A percentile compares a stretch with the other conserved stretches of the same genome.
These are phyloP conservation scores for Lactarius tabidus DNA, from an alignment of 768 basidiomycete species.

Conservation along the genomic window DNA sequence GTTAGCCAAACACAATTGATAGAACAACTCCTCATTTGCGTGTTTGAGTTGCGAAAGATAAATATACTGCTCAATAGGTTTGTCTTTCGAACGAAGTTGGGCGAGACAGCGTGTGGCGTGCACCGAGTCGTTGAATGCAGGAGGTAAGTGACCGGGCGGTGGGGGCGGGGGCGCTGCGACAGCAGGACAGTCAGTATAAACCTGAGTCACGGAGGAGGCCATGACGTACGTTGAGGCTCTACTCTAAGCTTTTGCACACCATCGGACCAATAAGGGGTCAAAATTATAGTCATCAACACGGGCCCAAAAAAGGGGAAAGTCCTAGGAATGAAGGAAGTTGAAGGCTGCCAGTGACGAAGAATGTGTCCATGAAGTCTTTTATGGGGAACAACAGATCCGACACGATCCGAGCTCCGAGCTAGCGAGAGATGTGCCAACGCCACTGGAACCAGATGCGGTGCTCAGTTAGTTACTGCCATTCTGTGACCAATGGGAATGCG, in stretches of 20 bases:
- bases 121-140: constrained; percentile 46
- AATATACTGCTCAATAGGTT: constrained; percentile 78
- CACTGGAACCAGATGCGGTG: neutral
- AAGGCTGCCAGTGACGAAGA: neutral
- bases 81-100: constrained; percentile 75
- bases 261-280: constrained; percentile 69
- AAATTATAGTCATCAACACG: constrained; percentile 36
- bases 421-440: neutral
- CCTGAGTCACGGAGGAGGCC: neutral
- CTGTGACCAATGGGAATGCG: neutral
- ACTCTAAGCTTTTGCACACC: constrained; percentile 69
- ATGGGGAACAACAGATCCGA: neutral
- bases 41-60: constrained; percentile 74
- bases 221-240: constrained; percentile 48
- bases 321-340: neutral
- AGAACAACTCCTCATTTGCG: constrained; percentile 72
- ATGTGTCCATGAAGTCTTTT: constrained; percentile 1
- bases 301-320: neutral
- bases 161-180: constrained; percentile 27
- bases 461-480: constrained; percentile 4
- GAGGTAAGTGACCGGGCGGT: constrained; percentile 60
- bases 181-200: neutral
- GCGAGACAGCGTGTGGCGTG: constrained; percentile 57
- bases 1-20: constrained; percentile 65
- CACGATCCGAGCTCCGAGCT: neutral